Percentiles rank a stretch among this genome's conserved stretches.
Conservation (phyloP, 257 asterid genomes). For the Solanum pennellii region DNA sequence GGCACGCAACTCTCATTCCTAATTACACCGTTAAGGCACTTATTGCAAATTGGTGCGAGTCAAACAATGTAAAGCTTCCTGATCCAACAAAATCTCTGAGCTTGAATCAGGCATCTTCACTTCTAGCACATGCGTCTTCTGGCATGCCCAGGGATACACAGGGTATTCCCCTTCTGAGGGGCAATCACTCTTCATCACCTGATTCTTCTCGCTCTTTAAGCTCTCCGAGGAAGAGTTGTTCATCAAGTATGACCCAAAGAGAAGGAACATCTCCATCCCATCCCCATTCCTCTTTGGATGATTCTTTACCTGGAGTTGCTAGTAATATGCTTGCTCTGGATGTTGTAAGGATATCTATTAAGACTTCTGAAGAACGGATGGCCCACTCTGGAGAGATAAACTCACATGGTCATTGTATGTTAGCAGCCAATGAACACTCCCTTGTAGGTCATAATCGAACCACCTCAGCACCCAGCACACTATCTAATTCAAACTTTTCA, state of each 20-base stretch:
- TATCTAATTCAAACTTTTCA: conserved; percentile 7
- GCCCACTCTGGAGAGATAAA: background rate
- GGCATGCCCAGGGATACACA: conserved; percentile 5
- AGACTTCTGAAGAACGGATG: conserved; percentile 10
- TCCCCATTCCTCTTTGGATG: conserved; percentile 14
- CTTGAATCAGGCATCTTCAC: conserved; percentile 19
- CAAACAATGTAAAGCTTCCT: conserved; percentile 20
- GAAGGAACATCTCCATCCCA: conserved; percentile 9
- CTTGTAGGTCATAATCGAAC: conserved; percentile 19
- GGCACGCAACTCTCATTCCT: conserved; percentile 21
- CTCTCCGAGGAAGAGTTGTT: conserved; percentile 5
- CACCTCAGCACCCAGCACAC: conserved; percentile 7
- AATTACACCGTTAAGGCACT: conserved; percentile 31
- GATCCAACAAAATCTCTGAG: conserved; percentile 14
- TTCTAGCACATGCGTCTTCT: conserved; percentile 7
- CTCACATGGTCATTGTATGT: background rate
- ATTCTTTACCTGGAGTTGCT: conserved; percentile 13
- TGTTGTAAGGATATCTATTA: conserved; percentile 3
- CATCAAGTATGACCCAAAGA: conserved; percentile 4
- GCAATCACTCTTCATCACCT: conserved; percentile 14
- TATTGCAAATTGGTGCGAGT: conserved; percentile 24
- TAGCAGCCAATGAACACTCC: conserved; percentile 1
- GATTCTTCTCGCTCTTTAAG: conserved; percentile 8
- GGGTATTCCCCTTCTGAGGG: conserved; percentile 10
- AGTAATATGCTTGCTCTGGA: conserved; percentile 8